Conservation (phyloP, 352 stramenopile species). For the Thalassiosira hispida region DNA sequence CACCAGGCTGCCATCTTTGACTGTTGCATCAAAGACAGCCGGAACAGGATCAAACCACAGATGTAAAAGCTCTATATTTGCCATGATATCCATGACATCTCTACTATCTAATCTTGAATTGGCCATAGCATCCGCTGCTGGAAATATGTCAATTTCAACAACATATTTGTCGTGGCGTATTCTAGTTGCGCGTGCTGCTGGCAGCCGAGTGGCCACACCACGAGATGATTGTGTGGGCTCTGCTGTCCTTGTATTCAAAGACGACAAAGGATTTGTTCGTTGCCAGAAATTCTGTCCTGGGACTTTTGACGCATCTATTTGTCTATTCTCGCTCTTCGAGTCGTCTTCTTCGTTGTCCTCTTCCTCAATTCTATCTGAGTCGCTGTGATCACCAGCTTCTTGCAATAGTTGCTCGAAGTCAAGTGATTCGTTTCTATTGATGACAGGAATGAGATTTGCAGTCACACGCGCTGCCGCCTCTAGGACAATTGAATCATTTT, state of each 20-base stretch:
- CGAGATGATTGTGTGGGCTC: neutral
- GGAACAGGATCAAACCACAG: constrained; percentile 57
- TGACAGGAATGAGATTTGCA: neutral
- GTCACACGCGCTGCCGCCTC: constrained; percentile 30
- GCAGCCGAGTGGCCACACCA: neutral
- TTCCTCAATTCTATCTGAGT: constrained; percentile 11
- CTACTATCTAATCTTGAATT: constrained; percentile 23
- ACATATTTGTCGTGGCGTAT: constrained; percentile 48
- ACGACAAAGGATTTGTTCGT: constrained; percentile 12
- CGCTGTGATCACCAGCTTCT: constrained; percentile 35
- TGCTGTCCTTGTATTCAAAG: neutral
- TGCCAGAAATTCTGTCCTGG: constrained; percentile 7
- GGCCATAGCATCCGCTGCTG: neutral
- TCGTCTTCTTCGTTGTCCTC: neutral
- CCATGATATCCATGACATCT: constrained; percentile 51
- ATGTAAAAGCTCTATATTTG: constrained; percentile 51
- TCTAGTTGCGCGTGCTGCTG: constrained; percentile 28
- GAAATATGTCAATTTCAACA: constrained; percentile 44
- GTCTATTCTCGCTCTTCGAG: neutral
- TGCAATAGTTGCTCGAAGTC: constrained; percentile 50
- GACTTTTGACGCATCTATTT: neutral
- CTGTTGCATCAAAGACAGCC: constrained; percentile 42
- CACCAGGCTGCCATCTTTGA: constrained; percentile 43
- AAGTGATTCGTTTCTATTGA: constrained; percentile 20
- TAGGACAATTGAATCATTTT: constrained; percentile 39